Conservation (phyloP, 2,329 filamentous ascomycete genomes). For the Aspergillus aculeatinus region DNA sequence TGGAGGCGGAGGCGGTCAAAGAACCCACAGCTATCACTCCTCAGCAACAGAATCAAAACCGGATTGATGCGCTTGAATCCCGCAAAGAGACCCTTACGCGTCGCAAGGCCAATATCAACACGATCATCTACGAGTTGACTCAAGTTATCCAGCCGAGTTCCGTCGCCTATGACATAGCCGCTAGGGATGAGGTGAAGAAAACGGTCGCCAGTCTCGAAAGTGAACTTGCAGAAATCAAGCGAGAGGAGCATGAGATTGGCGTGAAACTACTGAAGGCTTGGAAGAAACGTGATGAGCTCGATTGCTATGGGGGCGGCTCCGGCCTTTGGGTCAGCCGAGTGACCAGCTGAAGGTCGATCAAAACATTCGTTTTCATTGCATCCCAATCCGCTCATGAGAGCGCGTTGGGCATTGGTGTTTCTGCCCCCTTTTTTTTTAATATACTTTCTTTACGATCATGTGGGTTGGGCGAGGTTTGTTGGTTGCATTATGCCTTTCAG, state of each 20-base stretch:
- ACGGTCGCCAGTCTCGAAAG: slow-evolving; percentile 66
- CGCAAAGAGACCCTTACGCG: slow-evolving; percentile 65
- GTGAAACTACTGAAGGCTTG: slow-evolving; percentile 71
- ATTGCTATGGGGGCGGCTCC: slow-evolving; percentile 49
- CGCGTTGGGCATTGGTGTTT: slow-evolving; percentile 1
- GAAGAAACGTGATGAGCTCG: slow-evolving; percentile 69
- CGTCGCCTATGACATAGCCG: slow-evolving; percentile 65
- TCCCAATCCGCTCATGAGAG: neutral
- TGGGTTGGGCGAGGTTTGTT: slow-evolving; percentile 4
- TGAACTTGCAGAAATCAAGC: slow-evolving; percentile 70
- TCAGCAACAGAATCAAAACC: slow-evolving; percentile 61
- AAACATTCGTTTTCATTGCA: slow-evolving; percentile 6
- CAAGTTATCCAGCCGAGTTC: slow-evolving; percentile 71
- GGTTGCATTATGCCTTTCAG: slow-evolving; percentile 9
- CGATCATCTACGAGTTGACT: slow-evolving; percentile 73
- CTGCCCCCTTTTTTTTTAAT: slow-evolving; percentile 13
- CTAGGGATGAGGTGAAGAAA: slow-evolving; percentile 54
- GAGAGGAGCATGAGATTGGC: slow-evolving; percentile 76
- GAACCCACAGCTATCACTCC: slow-evolving; percentile 62
- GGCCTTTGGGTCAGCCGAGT: slow-evolving; percentile 77
- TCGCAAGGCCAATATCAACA: slow-evolving; percentile 69
- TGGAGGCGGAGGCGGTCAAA: slow-evolving; percentile 44
- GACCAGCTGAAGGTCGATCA: slow-evolving; percentile 53
- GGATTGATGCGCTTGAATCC: slow-evolving; percentile 65
- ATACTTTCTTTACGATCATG: neutral